Evolutionary conservation across 1,284 basidiomycete genomes (phyloP).

Genomic region (Cryptococcus sp.): DNA sequence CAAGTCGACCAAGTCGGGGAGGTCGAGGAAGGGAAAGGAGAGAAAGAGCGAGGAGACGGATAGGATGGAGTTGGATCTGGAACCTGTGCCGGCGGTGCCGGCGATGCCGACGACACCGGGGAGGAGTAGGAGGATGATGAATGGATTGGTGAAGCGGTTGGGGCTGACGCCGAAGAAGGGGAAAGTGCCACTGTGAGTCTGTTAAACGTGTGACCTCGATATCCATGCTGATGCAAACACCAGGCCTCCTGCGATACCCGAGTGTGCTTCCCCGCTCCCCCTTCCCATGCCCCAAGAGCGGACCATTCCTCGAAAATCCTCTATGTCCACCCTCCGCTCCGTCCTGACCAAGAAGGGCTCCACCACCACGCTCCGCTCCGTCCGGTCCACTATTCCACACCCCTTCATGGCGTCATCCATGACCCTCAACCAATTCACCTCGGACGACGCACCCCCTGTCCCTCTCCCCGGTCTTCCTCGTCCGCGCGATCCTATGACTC

Average conservation of each 20-base stretch:
- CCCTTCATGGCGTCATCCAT: constrained; percentile 10
- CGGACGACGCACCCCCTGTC: constrained; percentile 10
- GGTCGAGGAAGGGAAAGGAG: constrained; percentile 9
- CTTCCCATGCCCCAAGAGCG: constrained; percentile 8
- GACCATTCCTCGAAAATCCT: constrained; percentile 22
- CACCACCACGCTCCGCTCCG: constrained; percentile 21
- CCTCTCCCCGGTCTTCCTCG: constrained; percentile 8
- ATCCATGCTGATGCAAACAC: neutral
- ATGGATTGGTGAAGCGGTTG: constrained; percentile 26
- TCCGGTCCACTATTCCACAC: constrained; percentile 12
- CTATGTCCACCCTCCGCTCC: constrained; percentile 23
- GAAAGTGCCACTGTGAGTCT: constrained; percentile 11
- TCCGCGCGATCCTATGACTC: constrained; percentile 6
- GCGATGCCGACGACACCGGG: constrained; percentile 28
- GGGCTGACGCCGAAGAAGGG: constrained; percentile 35
- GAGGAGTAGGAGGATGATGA: constrained; percentile 25
- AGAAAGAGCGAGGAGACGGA: constrained; percentile 24
- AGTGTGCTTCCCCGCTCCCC: constrained; percentile 4
- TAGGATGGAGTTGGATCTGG: constrained; percentile 18
- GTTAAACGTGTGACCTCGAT: neutral
- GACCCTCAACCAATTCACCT: constrained; percentile 8
- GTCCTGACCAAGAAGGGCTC: constrained; percentile 24
- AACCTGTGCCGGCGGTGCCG: constrained; percentile 13
- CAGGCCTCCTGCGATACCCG: neutral
- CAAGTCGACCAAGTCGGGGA: constrained; percentile 17